Base-by-base conservation (phyloP, 495 filamentous ascomycete species). In the Jackrogersella multiformis region DNA sequence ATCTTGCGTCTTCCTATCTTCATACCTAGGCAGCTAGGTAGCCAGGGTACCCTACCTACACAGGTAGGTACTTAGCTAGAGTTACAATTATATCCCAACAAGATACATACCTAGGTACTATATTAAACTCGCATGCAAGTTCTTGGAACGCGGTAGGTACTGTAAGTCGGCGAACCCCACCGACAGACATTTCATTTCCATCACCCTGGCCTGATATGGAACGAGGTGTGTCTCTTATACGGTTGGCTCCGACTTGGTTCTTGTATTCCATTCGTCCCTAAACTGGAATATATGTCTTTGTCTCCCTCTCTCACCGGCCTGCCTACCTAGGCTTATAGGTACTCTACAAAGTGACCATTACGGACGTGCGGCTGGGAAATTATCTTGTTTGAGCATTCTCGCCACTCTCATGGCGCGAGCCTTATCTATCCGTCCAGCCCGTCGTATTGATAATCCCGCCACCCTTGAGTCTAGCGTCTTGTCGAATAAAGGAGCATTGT, bases 1-100 rank as follows among this genome's bases (percentile, higher is more conserved):
- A 64, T 68, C 66, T 55, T 51, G 66, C 60, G 42, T 55, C 42
- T 16, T 55, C 42, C 55, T 60, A 56, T 64, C 54, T 56, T 53
- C 45, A 34, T 46, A 10, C 46, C 20, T 58, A 57, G 21, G 38
- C 26, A n/a, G n/a, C n/a, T n/a, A n/a, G n/a, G n/a, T n/a, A n/a
- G n/a, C n/a, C n/a, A n/a, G n/a, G n/a, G n/a, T n/a, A n/a, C n/a
- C n/a, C n/a, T n/a, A n/a, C n/a, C n/a, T n/a, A n/a, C n/a, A n/a
- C n/a, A n/a, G n/a, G n/a, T n/a, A n/a, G n/a, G n/a, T n/a, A n/a
- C n/a, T n/a, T n/a, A n/a, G n/a, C 58, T 44, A 57, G 38, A 26
- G 32, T 44, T 28, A 38, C n/a, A 42, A 15, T 20, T 53, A 20
- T 45, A 45, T 59, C 44, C 54, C 41, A 49, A 23, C 20, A 35